Conservation (phyloP, 495 filamentous ascomycete species). For the Halenospora varia region DNA sequence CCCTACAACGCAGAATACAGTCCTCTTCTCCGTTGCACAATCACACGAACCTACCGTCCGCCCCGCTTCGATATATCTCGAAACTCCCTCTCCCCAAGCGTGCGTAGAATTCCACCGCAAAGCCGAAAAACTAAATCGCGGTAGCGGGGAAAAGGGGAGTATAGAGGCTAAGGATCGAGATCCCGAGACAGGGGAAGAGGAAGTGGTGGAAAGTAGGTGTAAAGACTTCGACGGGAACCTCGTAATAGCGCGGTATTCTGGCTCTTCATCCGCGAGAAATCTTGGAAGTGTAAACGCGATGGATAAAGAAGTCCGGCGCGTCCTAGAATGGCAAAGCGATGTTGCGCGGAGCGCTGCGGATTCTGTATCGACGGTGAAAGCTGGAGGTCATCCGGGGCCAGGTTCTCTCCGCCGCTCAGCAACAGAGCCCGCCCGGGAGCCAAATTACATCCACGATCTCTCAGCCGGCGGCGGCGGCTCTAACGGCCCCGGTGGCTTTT, state of each 20-base stretch:
- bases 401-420: slow-evolving; percentile 21
- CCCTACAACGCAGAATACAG: too few relatives aligned
- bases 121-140: too few relatives aligned
- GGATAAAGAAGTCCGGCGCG: slow-evolving; percentile 38
- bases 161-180: too few relatives aligned
- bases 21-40: too few relatives aligned
- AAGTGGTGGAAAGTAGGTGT: too few relatives aligned
- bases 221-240: slow-evolving; percentile 53
- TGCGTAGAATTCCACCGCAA: too few relatives aligned
- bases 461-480: background rate
- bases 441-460: background rate
- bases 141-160: too few relatives aligned
- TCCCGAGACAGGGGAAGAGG: too few relatives aligned
- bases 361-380: slow-evolving; percentile 4
- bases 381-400: background rate
- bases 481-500: slow-evolving; percentile 1
- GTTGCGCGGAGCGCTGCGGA: slow-evolving; percentile 26
- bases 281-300: slow-evolving; percentile 5
- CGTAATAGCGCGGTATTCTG: slow-evolving; percentile 40
- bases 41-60: too few relatives aligned
- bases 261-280: background rate
- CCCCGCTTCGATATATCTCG: too few relatives aligned
- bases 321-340: slow-evolving; percentile 47
- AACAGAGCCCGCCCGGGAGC: slow-evolving; percentile 10
- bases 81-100: too few relatives aligned